These are phyloP conservation scores for Saururus chinensis DNA, from an alignment of 164 flowering plant genomes.

Conservation along the genomic window DNA sequence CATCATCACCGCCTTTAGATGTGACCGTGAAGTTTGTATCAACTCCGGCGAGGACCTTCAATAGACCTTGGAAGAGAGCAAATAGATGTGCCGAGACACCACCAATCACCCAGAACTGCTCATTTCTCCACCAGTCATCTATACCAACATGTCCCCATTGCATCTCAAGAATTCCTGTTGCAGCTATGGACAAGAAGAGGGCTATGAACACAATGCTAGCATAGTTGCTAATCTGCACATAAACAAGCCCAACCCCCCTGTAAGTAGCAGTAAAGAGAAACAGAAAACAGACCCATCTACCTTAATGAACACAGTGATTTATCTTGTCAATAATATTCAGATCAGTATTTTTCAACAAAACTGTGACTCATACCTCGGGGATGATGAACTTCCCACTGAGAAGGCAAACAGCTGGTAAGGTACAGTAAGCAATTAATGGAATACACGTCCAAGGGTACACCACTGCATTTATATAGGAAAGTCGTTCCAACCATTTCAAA, in stretches of 20 bases:
- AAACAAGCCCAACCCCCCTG: background rate
- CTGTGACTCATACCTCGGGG: conserved; percentile 11
- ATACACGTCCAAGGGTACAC: conserved; percentile 17
- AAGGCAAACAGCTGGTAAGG: conserved; percentile 17
- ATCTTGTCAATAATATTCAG: background rate
- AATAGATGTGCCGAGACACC: conserved; percentile 38
- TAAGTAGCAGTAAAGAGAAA: background rate
- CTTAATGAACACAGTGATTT: background rate
- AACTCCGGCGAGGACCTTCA: conserved; percentile 37
- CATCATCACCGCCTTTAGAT: conserved; percentile 37
- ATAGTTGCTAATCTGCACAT: conserved; percentile 15
- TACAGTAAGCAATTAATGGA: conserved; percentile 14
- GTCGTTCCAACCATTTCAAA: conserved; percentile 20
- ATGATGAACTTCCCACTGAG: conserved; percentile 15
- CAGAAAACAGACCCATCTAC: background rate
- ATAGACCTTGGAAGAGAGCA: conserved; percentile 37
- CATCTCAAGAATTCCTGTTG: conserved; percentile 39
- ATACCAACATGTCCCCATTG: conserved; percentile 33
- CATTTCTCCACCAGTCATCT: conserved; percentile 20
- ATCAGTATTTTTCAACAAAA: background rate
- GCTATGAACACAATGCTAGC: conserved; percentile 14
- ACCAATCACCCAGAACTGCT: conserved; percentile 31
- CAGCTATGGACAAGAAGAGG: conserved; percentile 17
- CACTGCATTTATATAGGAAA: conserved; percentile 20
- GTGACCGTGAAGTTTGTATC: conserved; percentile 37